phyloP scores from a whole-genome alignment of 106 monocot species.

The Dendrobium huoshanense region DNA sequence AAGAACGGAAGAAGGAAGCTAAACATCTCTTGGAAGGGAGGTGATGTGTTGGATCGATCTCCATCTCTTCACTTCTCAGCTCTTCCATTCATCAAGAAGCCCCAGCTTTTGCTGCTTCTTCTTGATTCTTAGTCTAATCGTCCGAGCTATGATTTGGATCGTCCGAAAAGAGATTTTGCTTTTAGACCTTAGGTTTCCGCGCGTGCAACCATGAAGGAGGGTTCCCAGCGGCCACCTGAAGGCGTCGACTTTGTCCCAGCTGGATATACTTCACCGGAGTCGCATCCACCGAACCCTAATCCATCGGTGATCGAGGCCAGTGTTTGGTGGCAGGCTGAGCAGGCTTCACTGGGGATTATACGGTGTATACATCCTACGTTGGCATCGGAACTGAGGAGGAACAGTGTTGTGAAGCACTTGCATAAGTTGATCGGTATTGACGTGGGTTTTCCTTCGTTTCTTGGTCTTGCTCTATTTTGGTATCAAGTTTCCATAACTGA shows the following conservation, averaged over 20 bases:
- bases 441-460: constrained; percentile 18
- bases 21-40: background rate
- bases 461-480: constrained; percentile 4
- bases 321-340: constrained; percentile 33
- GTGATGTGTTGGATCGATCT: background rate
- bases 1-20: background rate
- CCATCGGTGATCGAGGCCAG: constrained; percentile 20
- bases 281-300: constrained; percentile 16
- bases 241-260: background rate
- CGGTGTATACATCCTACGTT: constrained; percentile 38
- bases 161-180: no score
- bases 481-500: background rate
- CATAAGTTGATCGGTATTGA: constrained; percentile 42
- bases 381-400: constrained; percentile 43
- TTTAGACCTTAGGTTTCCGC: constrained; percentile 1
- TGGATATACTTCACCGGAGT: background rate
- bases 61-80: background rate
- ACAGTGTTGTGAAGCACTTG: constrained; percentile 47
- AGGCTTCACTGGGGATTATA: constrained; percentile 35
- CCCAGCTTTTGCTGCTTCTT: background rate
- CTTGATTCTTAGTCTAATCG: background rate
- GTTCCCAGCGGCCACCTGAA: constrained; percentile 5
- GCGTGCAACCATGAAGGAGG: constrained; percentile 24
- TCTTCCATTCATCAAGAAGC: background rate
- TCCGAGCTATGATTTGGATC: background rate